Base-by-base conservation (phyloP, 2,329 filamentous ascomycete species). In the Nemania serpens region DNA sequence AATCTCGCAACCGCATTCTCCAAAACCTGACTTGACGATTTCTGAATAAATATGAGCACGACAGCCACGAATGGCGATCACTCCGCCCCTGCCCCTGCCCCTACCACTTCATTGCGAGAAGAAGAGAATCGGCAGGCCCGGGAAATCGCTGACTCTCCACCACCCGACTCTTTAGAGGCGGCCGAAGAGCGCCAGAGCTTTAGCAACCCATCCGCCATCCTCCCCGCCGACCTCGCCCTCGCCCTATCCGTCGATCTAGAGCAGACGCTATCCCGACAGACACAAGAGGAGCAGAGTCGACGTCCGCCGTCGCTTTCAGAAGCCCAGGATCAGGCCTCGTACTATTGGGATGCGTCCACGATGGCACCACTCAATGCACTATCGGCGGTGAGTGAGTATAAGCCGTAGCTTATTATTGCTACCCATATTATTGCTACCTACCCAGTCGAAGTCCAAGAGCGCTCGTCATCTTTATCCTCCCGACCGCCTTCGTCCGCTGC, bases 361-460 rank as follows among this genome's bases (percentile, higher is more conserved):
- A 87, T 87, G 84, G 80, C 83, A 60, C 79, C 82, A 59, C 74
- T 86, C 55, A 87, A 81, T 68, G 73, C 81, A 66, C 75, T 78
- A 58, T 85, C 84, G 65, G 76, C 79, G 72, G 84, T 86, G 67
- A 76, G 83, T 82, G 69, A 51, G 55, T 29, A 29, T 29, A 29
- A 29, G 34, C 48, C 46, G 22, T 47, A 46, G 52, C 42, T 52
- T 50, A 50, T 55, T 50, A 53, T 47, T 25, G 36, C 2, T 41
- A n/a, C 25, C 25, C n/a, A n/a, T 50, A 50, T 55, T 50, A 53
- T 47, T 25, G 36, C 2, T 41, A n/a, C 25, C 25, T n/a, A n/a
- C n/a, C n/a, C n/a, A n/a, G n/a, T n/a, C n/a, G n/a, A 7, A 46
- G 34, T 54, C 43, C 17, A 48, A 57, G n/a, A 49, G 34, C n/a